These are phyloP conservation scores for Salicornia ramosissima DNA, from an alignment of 148 eudicot genomes.

Conservation along the genomic window DNA sequence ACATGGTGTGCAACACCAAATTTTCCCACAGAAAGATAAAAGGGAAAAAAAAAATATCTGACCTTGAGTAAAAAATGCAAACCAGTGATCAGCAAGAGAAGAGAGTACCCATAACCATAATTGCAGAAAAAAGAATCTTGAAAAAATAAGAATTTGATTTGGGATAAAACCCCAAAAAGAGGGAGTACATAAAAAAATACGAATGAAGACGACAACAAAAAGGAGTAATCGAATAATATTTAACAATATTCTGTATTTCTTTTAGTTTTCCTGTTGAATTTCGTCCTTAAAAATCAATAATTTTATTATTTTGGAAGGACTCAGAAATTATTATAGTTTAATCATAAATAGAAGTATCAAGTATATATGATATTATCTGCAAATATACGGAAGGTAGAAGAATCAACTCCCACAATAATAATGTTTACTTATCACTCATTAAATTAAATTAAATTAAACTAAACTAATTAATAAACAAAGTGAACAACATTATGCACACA, in stretches of 20 bases:
- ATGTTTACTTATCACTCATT: background rate
- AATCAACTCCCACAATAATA: background rate
- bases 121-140: background rate
- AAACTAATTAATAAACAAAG: too few species aligned
- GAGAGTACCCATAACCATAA: background rate
- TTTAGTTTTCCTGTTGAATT: background rate
- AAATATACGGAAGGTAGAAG: background rate
- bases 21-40: too few species aligned
- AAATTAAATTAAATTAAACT: background rate
- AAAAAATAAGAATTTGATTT: slow-evolving; percentile 1
- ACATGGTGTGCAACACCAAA: background rate
- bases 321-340: too few species aligned
- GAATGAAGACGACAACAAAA: background rate
- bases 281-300: background rate
- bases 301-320: too few species aligned
- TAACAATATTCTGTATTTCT: background rate
- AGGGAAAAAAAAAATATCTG: slow-evolving; percentile 17
- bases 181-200: slow-evolving; percentile 5
- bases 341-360: too few species aligned
- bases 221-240: slow-evolving; percentile 1
- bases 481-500: background rate
- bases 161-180: background rate
- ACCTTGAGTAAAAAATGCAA: slow-evolving; percentile 3
- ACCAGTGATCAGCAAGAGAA: slow-evolving; percentile 2
- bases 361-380: too few species aligned